Evolutionary conservation across 2,329 filamentous ascomycete genomes (phyloP).

Genomic region (Calonectria naviculata): DNA sequence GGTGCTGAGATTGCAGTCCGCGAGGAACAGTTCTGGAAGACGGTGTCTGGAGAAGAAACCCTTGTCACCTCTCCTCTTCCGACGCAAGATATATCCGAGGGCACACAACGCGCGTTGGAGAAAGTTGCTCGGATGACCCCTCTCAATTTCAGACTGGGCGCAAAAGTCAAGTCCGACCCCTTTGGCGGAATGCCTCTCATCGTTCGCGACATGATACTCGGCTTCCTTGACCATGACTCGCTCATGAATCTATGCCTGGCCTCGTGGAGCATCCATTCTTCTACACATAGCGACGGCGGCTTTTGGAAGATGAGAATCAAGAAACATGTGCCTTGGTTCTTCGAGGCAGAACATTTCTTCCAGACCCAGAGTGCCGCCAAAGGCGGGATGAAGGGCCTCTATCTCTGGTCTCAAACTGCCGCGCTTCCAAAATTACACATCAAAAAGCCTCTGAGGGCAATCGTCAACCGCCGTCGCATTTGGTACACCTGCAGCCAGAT

Average conservation of each 20-base stretch:
- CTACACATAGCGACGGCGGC: background rate
- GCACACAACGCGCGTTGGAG: background rate
- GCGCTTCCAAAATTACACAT: background rate
- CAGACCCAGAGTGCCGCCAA: background rate
- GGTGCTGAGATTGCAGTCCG: background rate
- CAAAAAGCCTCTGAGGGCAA: background rate
- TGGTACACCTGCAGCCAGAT: background rate
- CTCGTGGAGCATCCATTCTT: background rate
- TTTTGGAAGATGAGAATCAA: conserved; percentile 1
- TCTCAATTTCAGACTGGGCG: background rate
- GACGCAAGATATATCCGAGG: background rate
- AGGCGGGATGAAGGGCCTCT: background rate
- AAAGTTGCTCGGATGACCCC: background rate
- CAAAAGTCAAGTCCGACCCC: background rate
- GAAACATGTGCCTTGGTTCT: background rate
- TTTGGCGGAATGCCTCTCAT: background rate
- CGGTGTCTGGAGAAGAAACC: background rate
- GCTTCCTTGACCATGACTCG: background rate
- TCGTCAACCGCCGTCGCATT: background rate
- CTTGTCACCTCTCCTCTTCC: background rate
- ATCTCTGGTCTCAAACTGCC: background rate
- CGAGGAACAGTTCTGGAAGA: background rate
- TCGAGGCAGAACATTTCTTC: background rate
- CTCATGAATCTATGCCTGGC: background rate
- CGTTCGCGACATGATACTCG: background rate